These are phyloP conservation scores for Acanthamoeba sp. DNA, from an alignment of 208 protist genomes.

Conservation along the genomic window DNA sequence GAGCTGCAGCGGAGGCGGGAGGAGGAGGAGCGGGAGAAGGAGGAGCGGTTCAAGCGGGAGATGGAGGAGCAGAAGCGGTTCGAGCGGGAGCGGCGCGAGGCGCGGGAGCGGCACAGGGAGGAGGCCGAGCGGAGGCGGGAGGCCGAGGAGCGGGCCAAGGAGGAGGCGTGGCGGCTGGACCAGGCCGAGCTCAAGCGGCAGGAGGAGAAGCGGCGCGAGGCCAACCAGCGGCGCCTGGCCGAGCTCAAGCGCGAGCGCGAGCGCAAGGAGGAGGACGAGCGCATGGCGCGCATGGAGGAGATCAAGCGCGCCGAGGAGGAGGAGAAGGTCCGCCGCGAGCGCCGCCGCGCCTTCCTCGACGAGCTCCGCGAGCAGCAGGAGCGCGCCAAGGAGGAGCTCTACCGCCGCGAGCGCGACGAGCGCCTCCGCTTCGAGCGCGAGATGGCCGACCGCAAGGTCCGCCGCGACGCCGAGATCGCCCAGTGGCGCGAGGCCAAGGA, in stretches of 20 bases:
- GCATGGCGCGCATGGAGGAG: slow-evolving; percentile 36
- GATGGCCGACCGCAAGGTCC: slow-evolving; percentile 2
- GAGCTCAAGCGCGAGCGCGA: slow-evolving; percentile 53
- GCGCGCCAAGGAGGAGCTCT: slow-evolving; percentile 52
- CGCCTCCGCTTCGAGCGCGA: slow-evolving; percentile 25
- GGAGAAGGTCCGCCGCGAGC: neutral
- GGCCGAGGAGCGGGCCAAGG: slow-evolving; percentile 57
- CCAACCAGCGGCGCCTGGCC: neutral
- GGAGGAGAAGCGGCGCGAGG: slow-evolving; percentile 10
- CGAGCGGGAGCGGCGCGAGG: neutral
- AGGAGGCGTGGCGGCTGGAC: slow-evolving; percentile 7
- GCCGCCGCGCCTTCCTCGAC: neutral
- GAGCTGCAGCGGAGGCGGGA: slow-evolving; percentile 6
- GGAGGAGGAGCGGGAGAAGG: slow-evolving; percentile 54
- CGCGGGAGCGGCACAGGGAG: neutral
- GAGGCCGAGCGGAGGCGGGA: slow-evolving; percentile 11
- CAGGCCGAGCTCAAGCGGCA: slow-evolving; percentile 5
- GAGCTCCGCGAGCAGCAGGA: slow-evolving; percentile 48
- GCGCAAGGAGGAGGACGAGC: slow-evolving; percentile 50
- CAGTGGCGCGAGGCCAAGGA: slow-evolving; percentile 40
- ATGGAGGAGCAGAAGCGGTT: slow-evolving; percentile 6
- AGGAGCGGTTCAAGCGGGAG: slow-evolving; percentile 37
- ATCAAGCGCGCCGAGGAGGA: slow-evolving; percentile 45
- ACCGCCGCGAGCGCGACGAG: slow-evolving; percentile 50
- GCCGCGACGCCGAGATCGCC: neutral